Base-by-base conservation (phyloP, 2,329 filamentous ascomycete species). In the Fusarium sp. region DNA sequence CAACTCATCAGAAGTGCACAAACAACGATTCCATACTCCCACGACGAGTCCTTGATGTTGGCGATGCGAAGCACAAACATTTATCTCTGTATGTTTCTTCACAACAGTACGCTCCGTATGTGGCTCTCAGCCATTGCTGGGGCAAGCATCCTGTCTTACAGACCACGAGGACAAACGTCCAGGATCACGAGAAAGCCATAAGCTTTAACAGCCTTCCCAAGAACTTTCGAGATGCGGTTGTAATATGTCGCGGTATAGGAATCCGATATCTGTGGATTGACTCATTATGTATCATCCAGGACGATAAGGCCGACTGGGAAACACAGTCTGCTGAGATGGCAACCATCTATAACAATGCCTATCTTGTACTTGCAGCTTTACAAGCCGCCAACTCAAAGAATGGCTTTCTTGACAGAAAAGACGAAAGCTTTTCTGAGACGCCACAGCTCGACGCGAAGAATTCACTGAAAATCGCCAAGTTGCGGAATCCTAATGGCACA, bases 371-470 rank as follows among this genome's bases (percentile, higher is more conserved):
- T 9, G 40, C 40, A 43, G 40, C 40, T 0, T 43, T 20, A 3
- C 40, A 43, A 0, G n/a, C 40, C 1, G 4, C 7, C 2, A 16
- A 22, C 7, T 43, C 40, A 16, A 24, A 7, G 0, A 4, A 10
- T 1, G 40, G 40, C 1, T 43, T 43, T 43, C 40, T 43, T 15
- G 40, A 43, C 14, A 5, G 40, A 10, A 43, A 4, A 9, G 20
- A 43, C 8, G 40, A 24, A 22, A 24, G 0, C 8, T 43, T 43
- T 3, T 22, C 20, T 0, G n/a, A 43, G 4, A 22, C 40, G 8
- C 40, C 40, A 1, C 40, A 43, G 2, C 14, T 43, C 0, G 40
- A 43, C 12, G 40, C 14, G 3, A 43, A 1, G 0, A 43, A 43
- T 16, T 6, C 40, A 5, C 14, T 43, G 0, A 24, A 43, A 6